Evolutionary conservation across 1,284 basidiomycete genomes (phyloP).

Genomic region (Malassezia sp.): DNA sequence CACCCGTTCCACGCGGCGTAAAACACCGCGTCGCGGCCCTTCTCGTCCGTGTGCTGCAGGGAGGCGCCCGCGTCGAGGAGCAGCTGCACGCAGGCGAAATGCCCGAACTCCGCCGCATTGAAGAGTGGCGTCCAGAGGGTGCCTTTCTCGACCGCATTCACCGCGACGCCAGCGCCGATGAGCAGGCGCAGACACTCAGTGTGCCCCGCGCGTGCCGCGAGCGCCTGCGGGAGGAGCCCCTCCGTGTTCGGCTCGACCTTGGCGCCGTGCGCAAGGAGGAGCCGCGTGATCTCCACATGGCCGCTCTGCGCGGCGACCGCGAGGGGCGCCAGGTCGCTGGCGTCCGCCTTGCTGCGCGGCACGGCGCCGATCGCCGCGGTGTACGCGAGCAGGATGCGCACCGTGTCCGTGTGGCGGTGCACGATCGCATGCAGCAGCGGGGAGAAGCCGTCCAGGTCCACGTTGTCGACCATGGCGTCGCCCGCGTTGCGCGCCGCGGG

Average conservation of each 20-base stretch:
- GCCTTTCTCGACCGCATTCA: constrained; percentile 71
- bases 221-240: constrained; percentile 88
- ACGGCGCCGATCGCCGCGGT: constrained; percentile 9
- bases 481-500: constrained; percentile 49
- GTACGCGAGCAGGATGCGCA: constrained; percentile 36
- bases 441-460: constrained; percentile 69
- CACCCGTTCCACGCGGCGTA: constrained; percentile 98
- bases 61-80: constrained; percentile 69
- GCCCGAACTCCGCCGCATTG: constrained; percentile 84
- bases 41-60: constrained; percentile 68
- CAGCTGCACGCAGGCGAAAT: constrained; percentile 62
- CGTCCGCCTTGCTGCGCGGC: constrained; percentile 22
- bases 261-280: constrained; percentile 68
- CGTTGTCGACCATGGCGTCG: constrained; percentile 19
- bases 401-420: constrained; percentile 70
- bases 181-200: constrained; percentile 68
- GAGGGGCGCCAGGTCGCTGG: constrained; percentile 67
- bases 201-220: constrained; percentile 94
- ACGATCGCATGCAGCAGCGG: constrained; percentile 85
- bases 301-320: constrained; percentile 83
- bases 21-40: constrained; percentile 72
- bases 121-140: constrained; percentile 97
- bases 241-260: constrained; percentile 75
- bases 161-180: constrained; percentile 49
- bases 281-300: constrained; percentile 67